phyloP scores from a whole-genome alignment of 306 rosid species.

The Prunus persica region DNA sequence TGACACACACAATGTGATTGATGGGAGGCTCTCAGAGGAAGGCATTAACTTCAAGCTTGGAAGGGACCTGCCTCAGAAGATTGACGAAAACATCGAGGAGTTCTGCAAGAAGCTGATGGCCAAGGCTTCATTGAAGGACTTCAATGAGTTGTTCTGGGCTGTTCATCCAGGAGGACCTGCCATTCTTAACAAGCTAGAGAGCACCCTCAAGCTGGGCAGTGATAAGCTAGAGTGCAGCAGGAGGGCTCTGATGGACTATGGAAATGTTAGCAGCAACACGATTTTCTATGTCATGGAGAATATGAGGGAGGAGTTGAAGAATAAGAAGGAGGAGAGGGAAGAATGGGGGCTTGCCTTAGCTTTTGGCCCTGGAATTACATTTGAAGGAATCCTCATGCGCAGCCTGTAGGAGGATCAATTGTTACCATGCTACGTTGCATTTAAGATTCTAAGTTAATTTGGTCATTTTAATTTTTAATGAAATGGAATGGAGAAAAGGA shows the following conservation, averaged over 20 bases:
- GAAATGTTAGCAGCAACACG: slow-evolving; percentile 93
- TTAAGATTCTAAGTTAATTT: background rate
- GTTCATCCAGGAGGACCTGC: slow-evolving; percentile 98
- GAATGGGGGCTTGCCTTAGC: slow-evolving; percentile 97
- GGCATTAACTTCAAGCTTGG: slow-evolving; percentile 93
- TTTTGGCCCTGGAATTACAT: slow-evolving; percentile 95
- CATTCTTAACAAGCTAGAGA: slow-evolving; percentile 72
- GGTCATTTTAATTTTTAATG: background rate
- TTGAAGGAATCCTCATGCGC: slow-evolving; percentile 92
- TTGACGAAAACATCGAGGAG: slow-evolving; percentile 82
- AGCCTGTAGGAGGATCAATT: slow-evolving; percentile 32
- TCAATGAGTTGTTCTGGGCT: slow-evolving; percentile 86
- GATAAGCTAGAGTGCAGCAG: slow-evolving; percentile 79
- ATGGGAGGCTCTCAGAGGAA: slow-evolving; percentile 75
- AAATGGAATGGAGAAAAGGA: background rate
- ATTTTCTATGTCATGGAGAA: slow-evolving; percentile 86
- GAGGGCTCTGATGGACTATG: slow-evolving; percentile 78
- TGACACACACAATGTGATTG: slow-evolving; percentile 66
- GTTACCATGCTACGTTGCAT: background rate
- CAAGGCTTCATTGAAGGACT: slow-evolving; percentile 37
- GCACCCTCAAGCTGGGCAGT: slow-evolving; percentile 40
- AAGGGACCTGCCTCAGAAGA: slow-evolving; percentile 86
- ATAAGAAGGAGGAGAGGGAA: slow-evolving; percentile 44
- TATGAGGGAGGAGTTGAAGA: slow-evolving; percentile 62
- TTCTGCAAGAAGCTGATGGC: slow-evolving; percentile 71